Percentiles rank a stretch among this genome's conserved stretches.
phyloP scores from a whole-genome alignment of 306 rosid species.

The Parietaria judaica region DNA sequence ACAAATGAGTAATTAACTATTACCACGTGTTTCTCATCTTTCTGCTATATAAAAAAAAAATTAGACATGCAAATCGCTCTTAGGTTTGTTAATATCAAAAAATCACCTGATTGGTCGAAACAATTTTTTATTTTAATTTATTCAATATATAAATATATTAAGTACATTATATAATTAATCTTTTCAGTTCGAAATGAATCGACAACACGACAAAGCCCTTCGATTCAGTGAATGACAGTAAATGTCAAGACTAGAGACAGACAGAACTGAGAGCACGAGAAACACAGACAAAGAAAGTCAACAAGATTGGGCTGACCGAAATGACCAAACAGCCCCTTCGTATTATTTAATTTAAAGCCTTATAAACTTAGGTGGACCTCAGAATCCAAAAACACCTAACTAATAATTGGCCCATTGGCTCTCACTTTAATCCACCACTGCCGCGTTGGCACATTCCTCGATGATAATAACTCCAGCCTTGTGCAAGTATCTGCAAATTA shows the following conservation, averaged over 20 bases:
- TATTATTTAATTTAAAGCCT: not conserved
- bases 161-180: too few relatives aligned
- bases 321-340: not conserved
- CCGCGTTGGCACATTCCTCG: not conserved
- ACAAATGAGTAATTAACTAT: conserved; percentile 6
- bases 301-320: conserved; percentile 1
- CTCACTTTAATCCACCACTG: not conserved
- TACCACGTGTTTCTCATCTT: not conserved
- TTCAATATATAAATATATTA: too few relatives aligned
- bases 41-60: not conserved
- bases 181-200: too few relatives aligned
- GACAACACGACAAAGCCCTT: too few relatives aligned
- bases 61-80: too few relatives aligned
- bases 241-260: not conserved
- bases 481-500: not conserved
- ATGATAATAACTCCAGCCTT: not conserved
- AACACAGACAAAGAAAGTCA: not conserved
- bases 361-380: not conserved
- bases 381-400: not conserved
- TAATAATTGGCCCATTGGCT: not conserved
- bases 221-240: not conserved
- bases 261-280: not conserved
- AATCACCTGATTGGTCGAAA: too few relatives aligned
- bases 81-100: too few relatives aligned
- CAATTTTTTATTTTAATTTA: too few relatives aligned